Evolutionary conservation across 2,329 filamentous ascomycete species (phyloP).

Genomic region (Pochonia chlamydosporia): DNA sequence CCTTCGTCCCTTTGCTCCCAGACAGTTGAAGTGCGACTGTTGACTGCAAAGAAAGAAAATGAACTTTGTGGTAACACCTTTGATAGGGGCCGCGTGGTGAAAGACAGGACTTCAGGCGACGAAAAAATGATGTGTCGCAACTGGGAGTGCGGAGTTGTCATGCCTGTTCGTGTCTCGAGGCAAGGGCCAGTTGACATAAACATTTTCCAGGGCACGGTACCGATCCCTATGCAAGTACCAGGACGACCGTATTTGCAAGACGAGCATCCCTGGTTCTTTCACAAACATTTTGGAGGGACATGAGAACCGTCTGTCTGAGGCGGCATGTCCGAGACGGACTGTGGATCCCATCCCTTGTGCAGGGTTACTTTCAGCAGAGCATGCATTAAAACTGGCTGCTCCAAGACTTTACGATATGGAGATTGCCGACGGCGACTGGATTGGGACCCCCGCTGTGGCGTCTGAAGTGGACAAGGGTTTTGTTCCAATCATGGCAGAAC

Average conservation of each 20-base stretch:
- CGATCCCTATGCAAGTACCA: slow-evolving; percentile 60
- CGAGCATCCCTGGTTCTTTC: slow-evolving; percentile 39
- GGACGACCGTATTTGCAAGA: slow-evolving; percentile 40
- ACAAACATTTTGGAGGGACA: slow-evolving; percentile 16
- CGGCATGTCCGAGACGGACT: background rate
- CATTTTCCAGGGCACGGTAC: slow-evolving; percentile 50
- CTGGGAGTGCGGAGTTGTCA: slow-evolving; percentile 89
- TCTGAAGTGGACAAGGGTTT: background rate
- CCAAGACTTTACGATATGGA: background rate
- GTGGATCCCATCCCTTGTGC: slow-evolving; percentile 3
- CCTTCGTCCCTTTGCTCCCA: no score
- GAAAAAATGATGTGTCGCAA: slow-evolving; percentile 81
- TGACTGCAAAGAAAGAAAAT: no score
- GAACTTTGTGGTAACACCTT: slow-evolving; percentile 3
- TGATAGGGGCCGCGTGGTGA: slow-evolving; percentile 68
- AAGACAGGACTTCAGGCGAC: slow-evolving; percentile 59
- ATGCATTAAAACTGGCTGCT: slow-evolving; percentile 3
- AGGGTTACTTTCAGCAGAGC: slow-evolving; percentile 9
- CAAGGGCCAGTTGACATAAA: slow-evolving; percentile 14
- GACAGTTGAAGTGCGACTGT: no score
- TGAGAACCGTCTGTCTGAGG: background rate
- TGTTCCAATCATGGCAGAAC: background rate
- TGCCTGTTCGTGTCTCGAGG: slow-evolving; percentile 44
- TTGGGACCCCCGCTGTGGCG: slow-evolving; percentile 4
- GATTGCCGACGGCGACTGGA: slow-evolving; percentile 1